These are phyloP conservation scores for Yarrowia deformans DNA, from an alignment of 805 yeast genomes.

Conservation along the genomic window DNA sequence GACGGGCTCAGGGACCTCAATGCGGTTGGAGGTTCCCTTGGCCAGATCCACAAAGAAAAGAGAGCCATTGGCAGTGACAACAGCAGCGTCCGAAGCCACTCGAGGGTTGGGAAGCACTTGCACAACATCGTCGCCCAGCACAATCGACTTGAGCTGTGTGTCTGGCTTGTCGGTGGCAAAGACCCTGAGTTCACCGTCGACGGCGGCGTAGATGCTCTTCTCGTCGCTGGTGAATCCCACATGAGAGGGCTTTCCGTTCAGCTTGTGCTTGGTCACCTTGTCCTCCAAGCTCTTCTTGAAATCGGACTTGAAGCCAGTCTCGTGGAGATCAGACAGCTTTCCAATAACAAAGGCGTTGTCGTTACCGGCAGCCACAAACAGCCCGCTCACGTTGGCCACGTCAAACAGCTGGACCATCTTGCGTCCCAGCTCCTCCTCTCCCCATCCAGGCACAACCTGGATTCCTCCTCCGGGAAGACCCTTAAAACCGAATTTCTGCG, in stretches of 20 bases:
- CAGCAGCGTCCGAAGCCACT: constrained; percentile 40
- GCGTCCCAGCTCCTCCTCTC: constrained; percentile 28
- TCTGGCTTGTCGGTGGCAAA: constrained; percentile 6
- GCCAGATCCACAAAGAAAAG: constrained; percentile 26
- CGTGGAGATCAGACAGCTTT: constrained; percentile 41
- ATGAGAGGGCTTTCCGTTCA: constrained; percentile 40
- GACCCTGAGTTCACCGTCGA: constrained; percentile 5
- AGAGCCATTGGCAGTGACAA: constrained; percentile 40
- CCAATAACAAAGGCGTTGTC: constrained; percentile 43
- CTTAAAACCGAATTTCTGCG: constrained; percentile 45
- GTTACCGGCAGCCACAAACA: constrained; percentile 45
- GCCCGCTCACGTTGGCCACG: constrained; percentile 44
- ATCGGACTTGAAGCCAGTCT: constrained; percentile 39
- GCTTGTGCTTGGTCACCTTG: constrained; percentile 19
- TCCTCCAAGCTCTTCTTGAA: constrained; percentile 26
- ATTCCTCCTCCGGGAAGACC: constrained; percentile 26
- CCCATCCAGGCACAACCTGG: constrained; percentile 19
- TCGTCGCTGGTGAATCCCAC: constrained; percentile 47
- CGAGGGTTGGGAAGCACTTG: constrained; percentile 42
- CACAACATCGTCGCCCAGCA: constrained; percentile 19
- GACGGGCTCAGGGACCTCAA: constrained; percentile 33
- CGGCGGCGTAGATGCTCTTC: constrained; percentile 40
- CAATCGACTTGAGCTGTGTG: neutral
- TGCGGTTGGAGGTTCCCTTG: constrained; percentile 4
- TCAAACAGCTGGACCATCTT: constrained; percentile 43